Evolutionary conservation across 2,329 filamentous ascomycete genomes (phyloP), one percentile per base, ranked within the genome.

Genomic region (Orbilia brochopaga): DNA sequence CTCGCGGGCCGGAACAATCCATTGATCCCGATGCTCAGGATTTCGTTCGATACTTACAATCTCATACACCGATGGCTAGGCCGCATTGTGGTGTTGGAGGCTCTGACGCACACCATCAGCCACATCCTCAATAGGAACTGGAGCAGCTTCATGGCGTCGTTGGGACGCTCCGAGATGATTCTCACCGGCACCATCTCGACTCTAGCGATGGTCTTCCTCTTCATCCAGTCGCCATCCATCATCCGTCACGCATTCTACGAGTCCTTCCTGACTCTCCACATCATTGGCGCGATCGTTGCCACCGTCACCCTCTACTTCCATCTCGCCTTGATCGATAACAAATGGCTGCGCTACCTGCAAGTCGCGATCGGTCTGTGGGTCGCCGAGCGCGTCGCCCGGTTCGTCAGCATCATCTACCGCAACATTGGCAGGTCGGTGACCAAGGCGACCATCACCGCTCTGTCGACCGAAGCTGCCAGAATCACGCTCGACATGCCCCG

Each of bases 11-110:
- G 90, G 76, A 92, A 92, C 81, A 92, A 92, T 80, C 89, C 89
- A 21, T 82, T 93, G 74, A 91, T 92, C 77, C 82, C 83, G 72
- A 81, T 89, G 74, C 83, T 90, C 59, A 86, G 87, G 73, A 87
- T 92, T 74, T 90, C 88, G 2, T 93, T 92, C 79, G 90, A 93
- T 79, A 91, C 88, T 0, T 92, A 90, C 83, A 93, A 92, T 81
- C 80, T 93, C 73, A 82, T 92, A 66, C 90, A 93, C 79, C 85
- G 90, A 73, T 92, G 90, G 90, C 85, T 91, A 74, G 90, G 90
- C 75, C 86, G 90, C 42, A 90, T 92, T 69, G 88, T 90, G 24
- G 83, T 89, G 17, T 80, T 90, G 13, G 88, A 93, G 78, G 83
- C 87, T 8, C 75, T 92, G 44, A 81, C 84, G 30, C 90, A 92